These are phyloP conservation scores for Dipodascus albidus DNA, from an alignment of 805 yeast genomes.

Conservation along the genomic window DNA sequence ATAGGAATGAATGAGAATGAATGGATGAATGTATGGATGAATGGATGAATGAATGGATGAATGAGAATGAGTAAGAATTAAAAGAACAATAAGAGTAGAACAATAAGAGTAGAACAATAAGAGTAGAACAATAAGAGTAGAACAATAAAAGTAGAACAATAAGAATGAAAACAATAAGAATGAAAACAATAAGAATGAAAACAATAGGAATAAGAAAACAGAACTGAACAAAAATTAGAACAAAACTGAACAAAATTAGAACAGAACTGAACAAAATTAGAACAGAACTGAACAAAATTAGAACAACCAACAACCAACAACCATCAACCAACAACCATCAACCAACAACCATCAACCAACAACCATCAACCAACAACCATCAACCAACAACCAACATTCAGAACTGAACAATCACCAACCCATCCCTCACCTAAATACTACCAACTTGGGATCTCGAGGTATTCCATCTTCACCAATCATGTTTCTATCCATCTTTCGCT, in stretches of 20 bases:
- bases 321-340: neutral
- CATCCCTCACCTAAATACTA: neutral
- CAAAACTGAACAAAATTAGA: neutral
- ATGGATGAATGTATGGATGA: too few relatives aligned
- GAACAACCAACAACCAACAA: neutral
- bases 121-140: neutral
- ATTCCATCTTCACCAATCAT: neutral
- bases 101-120: too few relatives aligned
- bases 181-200: neutral
- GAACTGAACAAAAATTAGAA: neutral
- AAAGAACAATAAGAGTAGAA: too few relatives aligned
- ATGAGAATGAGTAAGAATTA: too few relatives aligned
- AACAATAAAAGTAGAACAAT: neutral
- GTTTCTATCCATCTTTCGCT: neutral
- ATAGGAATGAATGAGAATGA: too few relatives aligned
- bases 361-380: neutral
- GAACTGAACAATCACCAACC: neutral
- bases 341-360: neutral
- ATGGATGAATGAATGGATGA: too few relatives aligned
- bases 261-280: neutral
- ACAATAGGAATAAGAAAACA: neutral
- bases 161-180: neutral
- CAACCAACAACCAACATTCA: neutral
- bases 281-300: neutral
- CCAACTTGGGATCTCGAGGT: conserved; percentile 2